These are phyloP conservation scores for Ascochyta fabae DNA, from an alignment of 2,329 filamentous ascomycete species.

Conservation along the genomic window DNA sequence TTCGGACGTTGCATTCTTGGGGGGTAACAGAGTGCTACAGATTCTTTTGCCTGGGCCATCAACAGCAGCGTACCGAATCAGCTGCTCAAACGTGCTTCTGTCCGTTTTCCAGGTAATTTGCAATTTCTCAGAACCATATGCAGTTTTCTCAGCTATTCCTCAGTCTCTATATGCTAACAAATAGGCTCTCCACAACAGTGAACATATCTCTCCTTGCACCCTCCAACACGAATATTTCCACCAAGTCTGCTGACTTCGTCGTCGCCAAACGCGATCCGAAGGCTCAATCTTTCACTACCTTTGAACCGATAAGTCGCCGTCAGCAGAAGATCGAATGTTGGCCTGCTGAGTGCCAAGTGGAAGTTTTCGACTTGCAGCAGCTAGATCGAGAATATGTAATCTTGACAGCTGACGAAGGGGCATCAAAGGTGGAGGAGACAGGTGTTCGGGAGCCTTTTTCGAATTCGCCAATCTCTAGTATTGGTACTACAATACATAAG, in stretches of 20 bases:
- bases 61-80: slow-evolving; percentile 16
- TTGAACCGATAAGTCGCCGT: not conserved
- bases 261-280: not conserved
- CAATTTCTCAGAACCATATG: not conserved
- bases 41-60: slow-evolving; percentile 19
- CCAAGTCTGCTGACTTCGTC: not conserved
- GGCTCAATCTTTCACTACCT: not conserved
- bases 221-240: not conserved
- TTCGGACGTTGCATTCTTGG: not conserved
- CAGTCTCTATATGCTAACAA: not conserved
- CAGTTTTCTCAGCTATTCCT: not conserved
- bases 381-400: not conserved
- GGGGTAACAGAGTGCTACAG: not conserved
- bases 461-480: not conserved
- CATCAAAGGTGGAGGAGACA: not conserved
- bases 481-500: no score
- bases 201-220: not conserved
- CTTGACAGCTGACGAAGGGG: not conserved
- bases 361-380: not conserved
- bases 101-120: slow-evolving; percentile 2
- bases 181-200: not conserved
- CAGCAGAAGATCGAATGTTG: not conserved
- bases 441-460: not conserved
- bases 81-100: not conserved
- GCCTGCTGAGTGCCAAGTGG: not conserved